Evolutionary conservation across 2,329 filamentous ascomycete species (phyloP).

Genomic region (Drechslera avenae): DNA sequence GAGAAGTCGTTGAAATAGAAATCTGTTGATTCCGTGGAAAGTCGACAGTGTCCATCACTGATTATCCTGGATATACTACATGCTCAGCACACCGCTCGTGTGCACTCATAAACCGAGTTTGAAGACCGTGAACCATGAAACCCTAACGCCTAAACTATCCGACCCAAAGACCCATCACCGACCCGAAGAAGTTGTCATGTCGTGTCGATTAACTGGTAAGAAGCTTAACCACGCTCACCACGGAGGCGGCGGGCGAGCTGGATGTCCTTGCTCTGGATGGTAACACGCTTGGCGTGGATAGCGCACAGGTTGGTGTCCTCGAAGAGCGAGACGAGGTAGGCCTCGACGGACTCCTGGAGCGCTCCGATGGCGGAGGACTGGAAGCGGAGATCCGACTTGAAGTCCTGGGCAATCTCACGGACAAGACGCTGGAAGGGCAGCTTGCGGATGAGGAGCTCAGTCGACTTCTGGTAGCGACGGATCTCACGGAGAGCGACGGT

Average conservation of each 20-base stretch:
- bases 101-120: constrained; percentile 45
- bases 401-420: constrained; percentile 72
- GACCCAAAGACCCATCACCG: constrained; percentile 35
- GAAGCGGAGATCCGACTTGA: constrained; percentile 80
- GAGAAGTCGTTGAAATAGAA: constrained; percentile 29
- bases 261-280: constrained; percentile 96
- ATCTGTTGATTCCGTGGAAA: constrained; percentile 41
- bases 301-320: constrained; percentile 96
- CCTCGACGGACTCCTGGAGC: constrained; percentile 93
- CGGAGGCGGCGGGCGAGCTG: constrained; percentile 74
- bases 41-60: constrained; percentile 45
- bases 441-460: constrained; percentile 82
- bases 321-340: constrained; percentile 94
- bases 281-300: constrained; percentile 94
- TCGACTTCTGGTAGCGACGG: constrained; percentile 84
- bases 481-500: constrained; percentile 92
- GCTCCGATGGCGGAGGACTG: constrained; percentile 94
- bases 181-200: constrained; percentile 33
- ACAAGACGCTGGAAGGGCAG: constrained; percentile 80
- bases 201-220: constrained; percentile 27
- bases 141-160: constrained; percentile 44
- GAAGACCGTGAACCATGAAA: constrained; percentile 45
- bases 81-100: constrained; percentile 43
- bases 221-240: constrained; percentile 58
- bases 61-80: constrained; percentile 48